Base-by-base conservation (phyloP, 2,329 filamentous ascomycete genomes). In the Fusarium sarcochroum region DNA sequence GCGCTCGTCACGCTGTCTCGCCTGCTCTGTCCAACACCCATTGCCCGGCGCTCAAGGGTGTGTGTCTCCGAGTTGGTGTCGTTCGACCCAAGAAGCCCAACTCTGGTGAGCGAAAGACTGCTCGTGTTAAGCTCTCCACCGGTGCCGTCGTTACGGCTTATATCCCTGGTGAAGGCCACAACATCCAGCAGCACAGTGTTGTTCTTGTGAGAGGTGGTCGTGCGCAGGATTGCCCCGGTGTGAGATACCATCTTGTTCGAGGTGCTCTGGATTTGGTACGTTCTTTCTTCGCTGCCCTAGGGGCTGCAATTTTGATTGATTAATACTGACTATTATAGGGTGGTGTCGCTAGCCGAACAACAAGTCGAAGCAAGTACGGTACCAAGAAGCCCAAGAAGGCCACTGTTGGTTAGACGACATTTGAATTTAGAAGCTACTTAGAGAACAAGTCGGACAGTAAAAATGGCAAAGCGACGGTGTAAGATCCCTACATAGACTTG, bases 1-100 rank as follows among this genome's bases (percentile, higher is more conserved):
- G 88, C 61, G 92, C 92, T 2, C 93, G 96, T 69, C 94, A 97
- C 81, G 88, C 93, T 72, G 90, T 93, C 51, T 98, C 95, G 4
- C 96, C 96, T 0, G 94, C 95, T 21, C 87, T 99, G 54, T 85
- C 86, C 49, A 86, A 85, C 67, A 86, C 86, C 65, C 80, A 88
- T 51, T 87, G 92, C 42, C 94, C 96, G 6, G 89, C 92, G 77
- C 90, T 97, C 82, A 98, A 98, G 85, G 96, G 95, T 73, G 96
- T 99, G 37, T 98, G 96, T 80, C 84, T 99, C 69, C 94, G 97
- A 79, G 96, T 98, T 63, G 94, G 93, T 76, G 93, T 94, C 73
- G 94, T 92, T 74, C 94, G 96, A 76, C 96, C 96, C 58, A 99
- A 99, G 90, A 99, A 99, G 83, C 96, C 96, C 70, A 99, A 99